Evolutionary conservation across 2,329 filamentous ascomycete species (phyloP).

Genomic region (Fusarium nurragi): DNA sequence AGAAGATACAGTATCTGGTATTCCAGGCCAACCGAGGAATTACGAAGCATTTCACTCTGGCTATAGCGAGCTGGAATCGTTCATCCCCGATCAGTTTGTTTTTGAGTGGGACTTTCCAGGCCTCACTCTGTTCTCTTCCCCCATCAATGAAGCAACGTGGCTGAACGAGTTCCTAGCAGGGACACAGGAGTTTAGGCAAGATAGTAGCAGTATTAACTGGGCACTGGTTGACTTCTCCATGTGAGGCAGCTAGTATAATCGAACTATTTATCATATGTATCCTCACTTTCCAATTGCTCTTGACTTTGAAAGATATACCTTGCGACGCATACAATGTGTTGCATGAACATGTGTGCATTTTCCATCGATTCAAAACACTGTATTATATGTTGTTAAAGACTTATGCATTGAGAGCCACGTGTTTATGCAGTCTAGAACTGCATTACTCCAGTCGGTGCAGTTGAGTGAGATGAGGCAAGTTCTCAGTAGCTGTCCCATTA

Average conservation of each 20-base stretch:
- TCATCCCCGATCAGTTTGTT: constrained; percentile 17
- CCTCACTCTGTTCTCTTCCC: constrained; percentile 2
- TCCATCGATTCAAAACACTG: too few species aligned
- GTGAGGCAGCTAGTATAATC: neutral
- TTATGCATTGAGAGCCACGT: neutral
- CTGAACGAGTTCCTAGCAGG: constrained; percentile 5
- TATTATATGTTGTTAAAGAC: too few species aligned
- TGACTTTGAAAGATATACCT: too few species aligned
- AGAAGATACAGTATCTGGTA: fast-evolving
- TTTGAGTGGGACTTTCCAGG: constrained; percentile 27
- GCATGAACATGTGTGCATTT: too few species aligned
- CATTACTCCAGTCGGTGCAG: neutral
- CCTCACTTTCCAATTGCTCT: neutral
- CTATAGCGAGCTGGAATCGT: constrained; percentile 5
- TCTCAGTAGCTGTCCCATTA: neutral
- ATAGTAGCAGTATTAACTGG: constrained; percentile 15
- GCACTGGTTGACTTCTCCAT: constrained; percentile 15
- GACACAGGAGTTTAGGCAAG: constrained; percentile 13
- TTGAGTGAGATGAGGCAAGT: neutral
- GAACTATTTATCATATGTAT: fast-evolving
- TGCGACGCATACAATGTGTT: too few species aligned
- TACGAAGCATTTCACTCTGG: neutral
- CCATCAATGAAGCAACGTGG: constrained; percentile 8
- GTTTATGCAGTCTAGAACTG: neutral
- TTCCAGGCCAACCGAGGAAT: neutral